Conservation (phyloP, 805 yeast species). For the Schwanniomyces pseudopolymorphus region DNA sequence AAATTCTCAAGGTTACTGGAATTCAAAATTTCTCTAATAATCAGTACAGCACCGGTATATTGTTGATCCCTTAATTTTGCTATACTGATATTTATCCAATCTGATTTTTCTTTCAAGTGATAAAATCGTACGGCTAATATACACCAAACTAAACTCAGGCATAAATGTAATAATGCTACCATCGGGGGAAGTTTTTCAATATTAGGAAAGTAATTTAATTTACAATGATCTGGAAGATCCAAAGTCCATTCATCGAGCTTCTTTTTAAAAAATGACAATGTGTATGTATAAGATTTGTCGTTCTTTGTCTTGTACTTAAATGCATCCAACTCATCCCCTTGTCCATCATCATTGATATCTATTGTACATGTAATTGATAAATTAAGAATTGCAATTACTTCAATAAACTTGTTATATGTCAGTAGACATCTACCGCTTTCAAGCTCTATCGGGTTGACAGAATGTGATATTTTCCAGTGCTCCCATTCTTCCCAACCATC, state of each 20-base stretch:
- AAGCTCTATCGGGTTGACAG: slow-evolving; percentile 6
- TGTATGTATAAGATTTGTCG: not conserved
- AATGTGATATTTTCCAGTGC: slow-evolving; percentile 13
- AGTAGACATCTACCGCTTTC: slow-evolving; percentile 21
- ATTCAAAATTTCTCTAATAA: not conserved
- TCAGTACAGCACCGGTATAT: slow-evolving; percentile 1
- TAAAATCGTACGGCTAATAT: slow-evolving; percentile 14
- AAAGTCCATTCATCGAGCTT: not conserved
- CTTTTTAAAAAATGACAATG: slow-evolving; percentile 1
- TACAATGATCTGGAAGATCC: slow-evolving; percentile 15
- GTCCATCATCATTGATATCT: slow-evolving; percentile 10
- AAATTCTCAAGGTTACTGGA: not conserved
- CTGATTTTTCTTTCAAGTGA: not conserved
- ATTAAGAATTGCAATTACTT: slow-evolving; percentile 16
- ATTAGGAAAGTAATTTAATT: slow-evolving; percentile 5
- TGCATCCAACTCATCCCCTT: not conserved
- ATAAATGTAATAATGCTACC: slow-evolving; percentile 16
- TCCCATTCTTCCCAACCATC: slow-evolving; percentile 31
- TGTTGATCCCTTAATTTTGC: not conserved
- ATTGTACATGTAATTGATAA: slow-evolving; percentile 20
- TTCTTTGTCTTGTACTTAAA: not conserved
- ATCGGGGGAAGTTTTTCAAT: slow-evolving; percentile 12
- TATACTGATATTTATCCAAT: not conserved
- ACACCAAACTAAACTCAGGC: slow-evolving; percentile 17
- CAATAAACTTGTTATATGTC: slow-evolving; percentile 17